These are phyloP conservation scores for Claviceps pusilla DNA, from an alignment of 2,329 filamentous ascomycete species.

Conservation along the genomic window DNA sequence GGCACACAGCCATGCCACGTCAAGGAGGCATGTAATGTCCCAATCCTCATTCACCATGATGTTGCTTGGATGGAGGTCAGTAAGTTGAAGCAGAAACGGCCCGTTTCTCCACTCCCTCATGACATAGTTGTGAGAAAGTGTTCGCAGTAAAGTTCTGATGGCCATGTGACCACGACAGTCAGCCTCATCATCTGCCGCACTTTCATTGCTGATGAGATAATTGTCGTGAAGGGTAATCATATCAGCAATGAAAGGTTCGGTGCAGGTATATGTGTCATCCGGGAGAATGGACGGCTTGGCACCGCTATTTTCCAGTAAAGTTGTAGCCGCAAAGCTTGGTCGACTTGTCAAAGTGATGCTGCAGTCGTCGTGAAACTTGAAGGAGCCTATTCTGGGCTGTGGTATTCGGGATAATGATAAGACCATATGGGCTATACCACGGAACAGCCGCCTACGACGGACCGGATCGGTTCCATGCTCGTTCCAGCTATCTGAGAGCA, in stretches of 20 bases:
- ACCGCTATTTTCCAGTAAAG: constrained; percentile 20
- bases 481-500: constrained; percentile 15
- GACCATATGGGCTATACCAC: constrained; percentile 14
- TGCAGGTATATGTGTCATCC: constrained; percentile 16
- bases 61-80: constrained; percentile 20
- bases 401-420: constrained; percentile 16
- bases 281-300: constrained; percentile 14
- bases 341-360: constrained; percentile 15
- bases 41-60: constrained; percentile 22
- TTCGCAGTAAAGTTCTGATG: constrained; percentile 10
- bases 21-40: constrained; percentile 20
- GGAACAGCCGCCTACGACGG: constrained; percentile 13
- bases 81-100: constrained; percentile 16
- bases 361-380: constrained; percentile 15
- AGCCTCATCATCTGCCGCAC: constrained; percentile 8
- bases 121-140: constrained; percentile 13
- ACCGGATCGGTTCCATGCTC: constrained; percentile 4
- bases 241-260: constrained; percentile 14
- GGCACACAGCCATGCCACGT: constrained; percentile 21
- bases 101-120: constrained; percentile 11
- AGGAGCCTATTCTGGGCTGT: constrained; percentile 16
- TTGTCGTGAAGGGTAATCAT: constrained; percentile 12
- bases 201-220: constrained; percentile 12
- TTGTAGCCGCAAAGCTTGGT: constrained; percentile 11
- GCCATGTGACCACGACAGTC: constrained; percentile 18